Conservation (phyloP, 139 green algal genomes). For the Asterochloris erici region DNA sequence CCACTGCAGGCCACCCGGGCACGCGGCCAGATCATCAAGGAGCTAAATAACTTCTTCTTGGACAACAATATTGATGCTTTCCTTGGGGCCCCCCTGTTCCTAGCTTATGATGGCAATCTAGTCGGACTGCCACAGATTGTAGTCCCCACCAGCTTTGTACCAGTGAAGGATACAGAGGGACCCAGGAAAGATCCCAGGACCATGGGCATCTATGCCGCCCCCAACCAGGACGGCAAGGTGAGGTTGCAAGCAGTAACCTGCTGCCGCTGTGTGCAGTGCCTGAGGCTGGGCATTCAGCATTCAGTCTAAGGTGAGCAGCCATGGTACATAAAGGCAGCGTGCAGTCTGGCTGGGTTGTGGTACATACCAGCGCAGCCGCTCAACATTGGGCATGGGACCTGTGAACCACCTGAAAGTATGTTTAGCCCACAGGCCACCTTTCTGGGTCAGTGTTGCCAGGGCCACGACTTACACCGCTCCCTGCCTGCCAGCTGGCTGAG, state of each 20-base stretch:
- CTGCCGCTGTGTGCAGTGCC: neutral
- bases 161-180: neutral
- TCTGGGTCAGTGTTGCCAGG: too few relatives aligned
- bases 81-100: slow-evolving; percentile 14
- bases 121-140: neutral
- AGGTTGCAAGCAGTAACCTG: too few relatives aligned
- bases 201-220: slow-evolving; percentile 8
- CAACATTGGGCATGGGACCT: too few relatives aligned
- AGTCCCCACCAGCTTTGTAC: slow-evolving; percentile 2
- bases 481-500: too few relatives aligned
- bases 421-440: neutral
- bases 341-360: too few relatives aligned
- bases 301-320: too few relatives aligned
- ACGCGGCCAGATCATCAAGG: neutral
- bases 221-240: slow-evolving; percentile 18
- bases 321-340: too few relatives aligned
- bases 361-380: too few relatives aligned
- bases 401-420: neutral
- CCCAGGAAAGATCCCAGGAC: neutral
- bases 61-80: slow-evolving; percentile 17
- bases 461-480: too few relatives aligned
- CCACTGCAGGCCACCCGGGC: slow-evolving; percentile 19
- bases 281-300: neutral
- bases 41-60: neutral
- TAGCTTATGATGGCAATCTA: slow-evolving; percentile 8